phyloP scores from a whole-genome alignment of 371 early-diverging fungal genomes.

The Chytridiales sp. region DNA sequence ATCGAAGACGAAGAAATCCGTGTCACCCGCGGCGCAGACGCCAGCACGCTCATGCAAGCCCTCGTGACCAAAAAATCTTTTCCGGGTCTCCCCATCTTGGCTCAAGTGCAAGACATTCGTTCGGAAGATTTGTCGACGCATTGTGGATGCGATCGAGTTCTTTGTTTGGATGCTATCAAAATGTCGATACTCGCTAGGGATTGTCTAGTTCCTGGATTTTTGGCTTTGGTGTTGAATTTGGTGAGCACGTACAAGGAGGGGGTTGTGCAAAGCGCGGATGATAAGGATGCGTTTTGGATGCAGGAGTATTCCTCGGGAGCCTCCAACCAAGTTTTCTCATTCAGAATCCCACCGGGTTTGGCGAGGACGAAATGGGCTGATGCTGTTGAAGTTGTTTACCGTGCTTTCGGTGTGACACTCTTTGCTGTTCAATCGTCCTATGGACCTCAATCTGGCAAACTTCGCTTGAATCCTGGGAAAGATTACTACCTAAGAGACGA shows the following conservation, averaged over 20 bases:
- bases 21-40: conserved; percentile 40
- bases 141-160: conserved; percentile 47
- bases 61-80: conserved; percentile 42
- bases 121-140: conserved; percentile 42
- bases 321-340: conserved; percentile 42
- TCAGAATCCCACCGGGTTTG: conserved; percentile 45
- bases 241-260: conserved; percentile 37
- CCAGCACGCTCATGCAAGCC: conserved; percentile 44
- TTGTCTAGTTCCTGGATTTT: conserved; percentile 45
- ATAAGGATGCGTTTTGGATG: conserved; percentile 26
- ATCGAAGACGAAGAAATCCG: conserved; percentile 40
- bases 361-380: conserved; percentile 36
- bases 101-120: conserved; percentile 46
- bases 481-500: conserved; percentile 31
- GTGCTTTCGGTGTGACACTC: conserved; percentile 34
- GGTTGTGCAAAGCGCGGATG: conserved; percentile 4
- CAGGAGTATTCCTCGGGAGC: conserved; percentile 48
- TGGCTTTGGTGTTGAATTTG: conserved; percentile 44
- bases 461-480: conserved; percentile 37
- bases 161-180: conserved; percentile 48
- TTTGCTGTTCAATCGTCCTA: conserved; percentile 34
- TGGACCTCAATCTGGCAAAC: conserved; percentile 30
- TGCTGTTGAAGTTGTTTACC: conserved; percentile 35
- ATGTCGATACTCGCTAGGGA: conserved; percentile 44
- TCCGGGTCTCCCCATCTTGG: conserved; percentile 46